phyloP scores from a whole-genome alignment of 2,329 filamentous ascomycete genomes.

The Coniella lustricola region DNA sequence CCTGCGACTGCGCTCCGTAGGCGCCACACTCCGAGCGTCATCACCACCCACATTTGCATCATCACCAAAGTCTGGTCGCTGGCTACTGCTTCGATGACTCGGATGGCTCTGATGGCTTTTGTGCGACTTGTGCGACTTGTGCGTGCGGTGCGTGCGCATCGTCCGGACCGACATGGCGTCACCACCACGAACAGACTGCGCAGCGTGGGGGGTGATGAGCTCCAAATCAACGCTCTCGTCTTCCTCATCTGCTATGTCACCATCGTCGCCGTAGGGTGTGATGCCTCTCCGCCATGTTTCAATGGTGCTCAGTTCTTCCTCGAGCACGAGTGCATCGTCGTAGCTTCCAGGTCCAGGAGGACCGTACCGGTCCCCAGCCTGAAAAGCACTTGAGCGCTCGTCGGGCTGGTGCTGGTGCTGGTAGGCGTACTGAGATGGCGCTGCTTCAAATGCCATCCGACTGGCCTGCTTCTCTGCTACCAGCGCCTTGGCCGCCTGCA shows the following conservation, averaged over 20 bases:
- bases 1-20: conserved; percentile 23
- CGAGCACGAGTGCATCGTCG: conserved; percentile 51
- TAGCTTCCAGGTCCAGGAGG: conserved; percentile 22
- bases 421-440: background rate
- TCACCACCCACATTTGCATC: conserved; percentile 9
- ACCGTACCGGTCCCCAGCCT: conserved; percentile 3
- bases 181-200: conserved; percentile 33
- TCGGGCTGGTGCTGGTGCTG: background rate
- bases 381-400: background rate
- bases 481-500: conserved; percentile 40
- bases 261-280: conserved; percentile 32
- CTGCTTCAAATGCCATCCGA: conserved; percentile 22
- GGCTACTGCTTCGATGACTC: conserved; percentile 15
- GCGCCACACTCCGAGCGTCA: conserved; percentile 23
- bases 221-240: conserved; percentile 33
- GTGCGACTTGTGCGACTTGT: conserved; percentile 30
- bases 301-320: conserved; percentile 52
- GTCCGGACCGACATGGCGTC: conserved; percentile 27
- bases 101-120: conserved; percentile 19
- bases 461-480: conserved; percentile 21
- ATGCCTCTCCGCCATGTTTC: conserved; percentile 55
- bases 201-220: conserved; percentile 50
- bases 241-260: background rate
- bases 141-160: conserved; percentile 29
- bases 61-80: conserved; percentile 9